Conservation (phyloP, 169 alveolate species). For the Cryptosporidium bovis region DNA sequence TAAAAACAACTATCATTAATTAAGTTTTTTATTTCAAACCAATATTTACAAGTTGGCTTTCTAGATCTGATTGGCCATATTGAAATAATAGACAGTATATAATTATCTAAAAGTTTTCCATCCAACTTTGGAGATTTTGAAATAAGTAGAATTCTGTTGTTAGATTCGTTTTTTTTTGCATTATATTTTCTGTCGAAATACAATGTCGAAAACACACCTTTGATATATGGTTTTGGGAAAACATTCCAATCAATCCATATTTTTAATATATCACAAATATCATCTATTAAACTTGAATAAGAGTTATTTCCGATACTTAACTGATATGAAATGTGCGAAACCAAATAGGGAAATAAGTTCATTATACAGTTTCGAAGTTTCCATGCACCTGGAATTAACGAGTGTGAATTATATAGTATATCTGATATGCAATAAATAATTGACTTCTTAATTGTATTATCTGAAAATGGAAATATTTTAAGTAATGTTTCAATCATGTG, state of each 20-base stretch:
- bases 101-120: slow-evolving; percentile 21
- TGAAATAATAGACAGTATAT: slow-evolving; percentile 24
- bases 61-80: slow-evolving; percentile 62
- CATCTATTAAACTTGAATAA: background rate
- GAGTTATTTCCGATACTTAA: slow-evolving; percentile 18
- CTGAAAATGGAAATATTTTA: slow-evolving; percentile 31
- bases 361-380: slow-evolving; percentile 38
- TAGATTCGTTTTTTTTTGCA: slow-evolving; percentile 11
- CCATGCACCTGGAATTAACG: slow-evolving; percentile 65
- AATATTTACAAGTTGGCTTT: slow-evolving; percentile 8
- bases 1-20: background rate
- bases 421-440: slow-evolving; percentile 48
- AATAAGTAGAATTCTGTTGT: background rate
- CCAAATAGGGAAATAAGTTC: slow-evolving; percentile 38
- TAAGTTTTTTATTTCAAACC: slow-evolving; percentile 50
- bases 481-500: slow-evolving; percentile 27
- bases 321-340: slow-evolving; percentile 52
- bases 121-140: slow-evolving; percentile 14
- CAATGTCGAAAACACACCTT: slow-evolving; percentile 44
- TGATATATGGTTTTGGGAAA: slow-evolving; percentile 36
- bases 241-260: slow-evolving; percentile 62
- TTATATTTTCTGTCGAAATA: slow-evolving; percentile 21
- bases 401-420: slow-evolving; percentile 56
- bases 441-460: slow-evolving; percentile 7
- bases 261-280: slow-evolving; percentile 16